phyloP scores from a whole-genome alignment of 352 stramenopile genomes.

The Phytophthora crassamura region DNA sequence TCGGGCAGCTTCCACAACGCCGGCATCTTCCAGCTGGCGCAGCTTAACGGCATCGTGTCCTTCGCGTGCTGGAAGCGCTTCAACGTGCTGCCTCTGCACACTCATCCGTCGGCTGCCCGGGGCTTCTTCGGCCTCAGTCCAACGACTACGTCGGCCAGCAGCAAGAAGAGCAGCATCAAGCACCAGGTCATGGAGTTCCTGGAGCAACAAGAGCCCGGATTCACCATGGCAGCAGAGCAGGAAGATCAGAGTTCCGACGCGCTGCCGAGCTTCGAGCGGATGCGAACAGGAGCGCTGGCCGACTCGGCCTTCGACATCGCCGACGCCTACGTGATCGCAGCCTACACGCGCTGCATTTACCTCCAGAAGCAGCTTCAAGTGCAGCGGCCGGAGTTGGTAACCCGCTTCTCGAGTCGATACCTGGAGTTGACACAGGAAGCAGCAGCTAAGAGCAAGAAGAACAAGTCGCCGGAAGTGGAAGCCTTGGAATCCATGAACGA shows the following conservation, averaged over 20 bases:
- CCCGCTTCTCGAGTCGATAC: constrained; percentile 57
- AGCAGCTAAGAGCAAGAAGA: constrained; percentile 35
- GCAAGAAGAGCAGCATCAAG: constrained; percentile 62
- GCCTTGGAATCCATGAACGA: constrained; percentile 47
- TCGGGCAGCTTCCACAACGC: constrained; percentile 82
- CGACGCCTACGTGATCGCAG: constrained; percentile 84
- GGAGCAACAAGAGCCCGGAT: constrained; percentile 50
- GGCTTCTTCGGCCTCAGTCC: constrained; percentile 55
- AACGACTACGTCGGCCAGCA: constrained; percentile 26
- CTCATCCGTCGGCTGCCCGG: constrained; percentile 80
- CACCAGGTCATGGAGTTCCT: constrained; percentile 77
- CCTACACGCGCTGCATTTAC: constrained; percentile 64
- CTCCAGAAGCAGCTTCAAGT: constrained; percentile 52
- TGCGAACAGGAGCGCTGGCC: constrained; percentile 46
- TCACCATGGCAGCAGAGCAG: constrained; percentile 16
- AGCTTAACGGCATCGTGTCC: constrained; percentile 88
- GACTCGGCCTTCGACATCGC: constrained; percentile 78
- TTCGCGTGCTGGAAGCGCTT: constrained; percentile 82
- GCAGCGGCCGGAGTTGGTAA: constrained; percentile 27
- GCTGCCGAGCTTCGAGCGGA: constrained; percentile 36
- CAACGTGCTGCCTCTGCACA: constrained; percentile 55
- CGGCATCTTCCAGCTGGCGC: constrained; percentile 85
- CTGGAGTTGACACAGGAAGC: constrained; percentile 39
- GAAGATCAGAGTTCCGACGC: constrained; percentile 12
- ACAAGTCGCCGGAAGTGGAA: constrained; percentile 44